Evolutionary conservation across 768 basidiomycete species (phyloP), one percentile per base, ranked within the genome.

Genomic region (Lactarius evosmus): DNA sequence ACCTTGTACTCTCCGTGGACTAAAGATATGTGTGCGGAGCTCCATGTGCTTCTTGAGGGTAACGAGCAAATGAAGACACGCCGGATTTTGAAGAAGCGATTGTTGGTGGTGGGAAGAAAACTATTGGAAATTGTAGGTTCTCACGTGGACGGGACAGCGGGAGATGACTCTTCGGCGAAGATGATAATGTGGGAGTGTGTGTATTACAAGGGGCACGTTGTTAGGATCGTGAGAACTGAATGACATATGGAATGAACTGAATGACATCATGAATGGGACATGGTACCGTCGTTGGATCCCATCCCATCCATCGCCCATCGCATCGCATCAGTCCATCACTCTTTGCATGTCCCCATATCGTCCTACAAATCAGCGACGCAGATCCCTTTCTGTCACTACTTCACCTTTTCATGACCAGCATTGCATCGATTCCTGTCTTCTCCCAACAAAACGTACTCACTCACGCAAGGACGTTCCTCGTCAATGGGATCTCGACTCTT

Each of bases 371-470:
- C 76, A 78, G 69, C 82, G 83, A 58, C 79, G 80, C 41, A 75
- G 84, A 70, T 85, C 86, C 27, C 83, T 82, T 61, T 85, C 86
- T 33, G 76, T 79, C 22, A 78, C 78, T 40, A 71, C 74, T 62
- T 69, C 63, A 57, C 66, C 76, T 27, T 78, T 78, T 41, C 74
- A 62, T 16, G 57, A 58, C 72, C 58, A 76, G 67, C 4, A 73
- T 71, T 54, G 75, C 71, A 27, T 76, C 75, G 63, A 75, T 76
- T 56, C 74, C 75, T 79, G 76, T 78, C 77, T 78, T 60, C 71
- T 73, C 34, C 74, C 83, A 4, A 74, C 75, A 57, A 87, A 87
- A 70, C 78, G 85, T 64, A 74, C 79, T 12, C 78, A 74, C 34
- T 72, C 74, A 51, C 68, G 74, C 67, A 72, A 74, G 64, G 72